A percentile compares a stretch with the other conserved stretches of the same genome.
Evolutionary conservation across 2,329 filamentous ascomycete genomes (phyloP).

Genomic region (Pseudocercospora musae): DNA sequence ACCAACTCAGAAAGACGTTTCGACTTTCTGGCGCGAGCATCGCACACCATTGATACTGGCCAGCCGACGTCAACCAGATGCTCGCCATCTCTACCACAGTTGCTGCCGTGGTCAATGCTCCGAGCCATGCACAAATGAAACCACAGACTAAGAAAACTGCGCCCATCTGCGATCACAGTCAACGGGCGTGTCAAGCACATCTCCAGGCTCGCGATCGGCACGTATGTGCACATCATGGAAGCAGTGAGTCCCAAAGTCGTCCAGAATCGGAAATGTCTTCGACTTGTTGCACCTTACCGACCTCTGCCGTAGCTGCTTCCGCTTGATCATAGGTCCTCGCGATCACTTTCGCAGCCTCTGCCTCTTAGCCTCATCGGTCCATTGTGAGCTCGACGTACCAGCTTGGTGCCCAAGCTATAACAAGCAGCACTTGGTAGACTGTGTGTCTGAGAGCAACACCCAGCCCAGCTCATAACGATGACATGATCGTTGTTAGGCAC

Average conservation of each 20-base stretch:
- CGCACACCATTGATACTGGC: slow-evolving; percentile 20
- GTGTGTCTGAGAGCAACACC: not conserved
- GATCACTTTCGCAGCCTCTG: not conserved
- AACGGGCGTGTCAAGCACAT: too few relatives aligned
- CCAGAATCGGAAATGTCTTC: slow-evolving; percentile 17
- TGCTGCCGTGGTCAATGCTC: slow-evolving; percentile 13
- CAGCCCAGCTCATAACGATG: not conserved
- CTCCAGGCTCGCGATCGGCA: not conserved
- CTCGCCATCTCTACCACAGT: slow-evolving; percentile 22
- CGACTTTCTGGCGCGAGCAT: slow-evolving; percentile 23
- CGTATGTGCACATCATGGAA: slow-evolving; percentile 17
- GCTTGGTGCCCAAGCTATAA: not conserved
- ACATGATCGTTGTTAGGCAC: not conserved
- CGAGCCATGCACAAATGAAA: slow-evolving; percentile 15
- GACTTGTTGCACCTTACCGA: slow-evolving; percentile 12
- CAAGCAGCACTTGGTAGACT: not conserved
- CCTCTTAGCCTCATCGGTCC: not conserved
- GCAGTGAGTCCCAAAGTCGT: slow-evolving; percentile 22
- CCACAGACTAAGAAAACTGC: slow-evolving; percentile 27
- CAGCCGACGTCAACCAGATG: slow-evolving; percentile 16
- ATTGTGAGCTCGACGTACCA: not conserved
- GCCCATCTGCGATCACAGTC: slow-evolving; percentile 17
- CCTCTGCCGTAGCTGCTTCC: slow-evolving; percentile 10
- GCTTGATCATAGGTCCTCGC: slow-evolving; percentile 3
- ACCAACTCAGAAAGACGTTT: slow-evolving; percentile 45